Evolutionary conservation across 179 eudicot species (phyloP), one percentile per base, ranked within the genome.

Genomic region (Camellia oleifera): DNA sequence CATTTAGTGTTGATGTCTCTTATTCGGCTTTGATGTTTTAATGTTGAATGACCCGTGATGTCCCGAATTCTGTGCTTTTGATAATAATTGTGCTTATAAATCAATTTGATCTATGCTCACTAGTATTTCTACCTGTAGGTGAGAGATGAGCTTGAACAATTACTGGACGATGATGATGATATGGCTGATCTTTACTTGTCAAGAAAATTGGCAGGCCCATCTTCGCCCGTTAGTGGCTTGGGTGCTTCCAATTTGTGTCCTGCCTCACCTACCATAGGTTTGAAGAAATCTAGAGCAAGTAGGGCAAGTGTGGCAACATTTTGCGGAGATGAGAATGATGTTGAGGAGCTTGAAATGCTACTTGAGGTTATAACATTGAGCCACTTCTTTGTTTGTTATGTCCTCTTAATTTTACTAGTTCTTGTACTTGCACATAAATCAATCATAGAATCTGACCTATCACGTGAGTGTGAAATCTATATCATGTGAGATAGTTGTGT

Each of bases 161-260:
- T 95, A 75, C 83, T 95, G 85, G 99, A 95, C 84, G 99, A 94
- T 73, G 99, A 95, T 57, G 99, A 91, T 81, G 99, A 95, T 80
- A 95, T 95, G 99, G 97, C 97, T 45, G 99, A 95, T 81, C 97
- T 95, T 60, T 95, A 95, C 86, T 89, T 95, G 88, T 92, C 99
- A 3, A 86, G 98, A 83, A 95, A 95, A 85, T 70, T 89, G 80
- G 88, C 88, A 78, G 84, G 86, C 71, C 82, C 91, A 80, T 78
- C 90, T 69, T 89, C 99, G 58, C 98, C 99, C 78, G 82, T 83
- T 17, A 94, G 98, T 84, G 97, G 89, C 77, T 86, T 95, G 20
- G 98, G 92, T 77, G 90, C 88, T 20, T 82, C 91, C 66, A 86
- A 84, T 83, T 95, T 91, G 92, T 89, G 74, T 81, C 82, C 86